phyloP scores from a whole-genome alignment of 768 basidiomycete species.

The Boletus subcaerulescens region DNA sequence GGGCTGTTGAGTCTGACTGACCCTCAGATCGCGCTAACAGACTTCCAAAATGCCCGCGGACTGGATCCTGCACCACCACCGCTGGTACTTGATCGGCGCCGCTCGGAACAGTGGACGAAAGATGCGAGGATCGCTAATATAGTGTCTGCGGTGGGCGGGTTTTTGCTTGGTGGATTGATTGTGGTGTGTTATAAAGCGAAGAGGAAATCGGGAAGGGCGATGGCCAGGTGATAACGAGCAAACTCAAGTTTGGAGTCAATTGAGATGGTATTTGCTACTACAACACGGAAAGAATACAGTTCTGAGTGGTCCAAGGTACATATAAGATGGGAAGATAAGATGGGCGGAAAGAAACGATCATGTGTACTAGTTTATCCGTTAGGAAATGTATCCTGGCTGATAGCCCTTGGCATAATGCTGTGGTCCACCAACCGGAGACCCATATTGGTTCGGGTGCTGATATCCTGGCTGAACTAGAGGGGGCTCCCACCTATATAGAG shows the following conservation, averaged over 20 bases:
- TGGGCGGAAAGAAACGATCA: neutral
- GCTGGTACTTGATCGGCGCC: slow-evolving; percentile 1
- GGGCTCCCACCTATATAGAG: slow-evolving; percentile 34
- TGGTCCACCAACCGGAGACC: neutral
- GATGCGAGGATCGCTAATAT: slow-evolving; percentile 18
- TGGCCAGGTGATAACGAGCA: slow-evolving; percentile 2
- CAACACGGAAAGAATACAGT: neutral
- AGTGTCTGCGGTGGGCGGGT: slow-evolving; percentile 33
- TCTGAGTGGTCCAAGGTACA: neutral
- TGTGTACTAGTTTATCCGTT: slow-evolving; percentile 8
- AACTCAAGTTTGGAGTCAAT: neutral
- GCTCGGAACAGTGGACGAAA: slow-evolving; percentile 13
- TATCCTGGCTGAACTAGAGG: slow-evolving; percentile 34
- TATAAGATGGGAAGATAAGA: neutral
- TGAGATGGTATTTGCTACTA: neutral
- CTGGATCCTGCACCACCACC: slow-evolving; percentile 35
- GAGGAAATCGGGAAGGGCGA: slow-evolving; percentile 5
- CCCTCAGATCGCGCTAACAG: slow-evolving; percentile 30
- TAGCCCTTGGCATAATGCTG: slow-evolving; percentile 21
- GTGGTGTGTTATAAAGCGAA: slow-evolving; percentile 14
- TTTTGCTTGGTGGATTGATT: slow-evolving; percentile 34
- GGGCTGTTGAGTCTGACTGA: slow-evolving; percentile 48
- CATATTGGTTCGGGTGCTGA: slow-evolving; percentile 33
- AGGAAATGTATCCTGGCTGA: slow-evolving; percentile 28
- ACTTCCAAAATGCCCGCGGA: slow-evolving; percentile 44